These are phyloP conservation scores for Blastobotrys malaysiensis DNA, from an alignment of 1,139 yeast species.

Conservation along the genomic window DNA sequence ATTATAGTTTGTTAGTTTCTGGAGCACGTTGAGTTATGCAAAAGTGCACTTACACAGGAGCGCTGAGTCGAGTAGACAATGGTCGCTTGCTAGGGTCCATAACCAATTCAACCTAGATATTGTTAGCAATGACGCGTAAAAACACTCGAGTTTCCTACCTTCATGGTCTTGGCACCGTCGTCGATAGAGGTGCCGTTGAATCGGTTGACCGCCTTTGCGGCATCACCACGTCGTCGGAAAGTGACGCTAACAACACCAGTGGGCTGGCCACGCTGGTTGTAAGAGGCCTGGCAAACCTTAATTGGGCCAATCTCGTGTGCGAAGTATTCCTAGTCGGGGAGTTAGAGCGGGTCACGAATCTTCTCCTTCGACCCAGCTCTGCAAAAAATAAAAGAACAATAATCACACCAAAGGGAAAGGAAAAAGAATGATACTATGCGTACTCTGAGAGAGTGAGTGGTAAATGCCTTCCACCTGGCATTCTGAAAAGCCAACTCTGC, in stretches of 20 bases:
- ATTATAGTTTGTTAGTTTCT: neutral
- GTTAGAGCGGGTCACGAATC: conserved; percentile 4
- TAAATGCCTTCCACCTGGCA: too few species aligned
- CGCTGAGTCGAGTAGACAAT: conserved; percentile 59
- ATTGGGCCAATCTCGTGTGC: conserved; percentile 86
- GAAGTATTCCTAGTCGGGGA: conserved; percentile 67
- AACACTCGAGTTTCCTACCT: conserved; percentile 28
- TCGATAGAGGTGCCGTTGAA: conserved; percentile 94
- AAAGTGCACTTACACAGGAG: conserved; percentile 40
- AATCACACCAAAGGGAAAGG: neutral
- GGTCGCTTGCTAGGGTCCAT: conserved; percentile 82
- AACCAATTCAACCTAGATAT: conserved; percentile 59
- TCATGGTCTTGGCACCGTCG: conserved; percentile 72
- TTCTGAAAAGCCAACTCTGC: too few species aligned
- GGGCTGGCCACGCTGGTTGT: conserved; percentile 84
- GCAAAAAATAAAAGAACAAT: neutral
- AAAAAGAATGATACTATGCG: neutral
- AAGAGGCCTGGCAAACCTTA: conserved; percentile 61
- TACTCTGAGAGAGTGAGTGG: neutral
- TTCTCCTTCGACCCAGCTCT: neutral
- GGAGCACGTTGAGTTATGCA: neutral
- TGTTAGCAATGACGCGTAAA: neutral
- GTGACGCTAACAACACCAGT: conserved; percentile 87
- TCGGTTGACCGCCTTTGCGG: conserved; percentile 70
- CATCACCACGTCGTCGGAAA: conserved; percentile 64